Percentiles rank a stretch among this genome's conserved stretches.
These are phyloP conservation scores for Protea cynaroides DNA, from an alignment of 164 flowering plant species.

Conservation along the genomic window DNA sequence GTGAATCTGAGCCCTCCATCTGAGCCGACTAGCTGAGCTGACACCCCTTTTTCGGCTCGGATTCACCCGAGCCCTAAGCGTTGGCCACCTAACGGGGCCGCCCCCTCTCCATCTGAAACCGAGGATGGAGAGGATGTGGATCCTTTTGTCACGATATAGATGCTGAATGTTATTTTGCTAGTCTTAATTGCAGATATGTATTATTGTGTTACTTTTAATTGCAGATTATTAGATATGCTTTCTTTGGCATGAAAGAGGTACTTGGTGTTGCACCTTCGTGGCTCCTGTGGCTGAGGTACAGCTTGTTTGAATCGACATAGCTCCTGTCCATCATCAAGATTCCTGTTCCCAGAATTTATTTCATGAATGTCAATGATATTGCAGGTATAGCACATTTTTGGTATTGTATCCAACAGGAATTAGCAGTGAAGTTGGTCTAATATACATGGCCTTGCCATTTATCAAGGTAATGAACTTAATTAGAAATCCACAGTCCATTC, in stretches of 20 bases:
- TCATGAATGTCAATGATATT: constrained; percentile 12
- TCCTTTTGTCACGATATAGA: not conserved
- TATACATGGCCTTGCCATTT: constrained; percentile 64
- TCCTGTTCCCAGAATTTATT: not conserved
- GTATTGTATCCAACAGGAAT: constrained; percentile 81
- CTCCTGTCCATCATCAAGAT: too few species aligned
- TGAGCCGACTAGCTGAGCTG: too few species aligned
- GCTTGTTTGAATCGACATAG: constrained; percentile 1
- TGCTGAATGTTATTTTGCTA: too few species aligned
- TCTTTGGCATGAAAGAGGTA: constrained; percentile 86
- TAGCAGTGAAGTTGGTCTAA: constrained; percentile 86
- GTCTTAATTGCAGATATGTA: too few species aligned
- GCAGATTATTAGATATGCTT: constrained; percentile 81
- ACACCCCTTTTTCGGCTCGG: too few species aligned
- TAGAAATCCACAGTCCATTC: not conserved
- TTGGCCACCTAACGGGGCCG: too few species aligned
- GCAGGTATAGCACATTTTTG: constrained; percentile 92
- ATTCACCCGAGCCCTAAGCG: too few species aligned
- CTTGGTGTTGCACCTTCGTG: constrained; percentile 84
- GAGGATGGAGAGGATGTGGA: too few species aligned
- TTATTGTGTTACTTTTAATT: constrained; percentile 9
- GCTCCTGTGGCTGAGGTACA: constrained; percentile 92
- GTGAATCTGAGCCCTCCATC: too few species aligned
- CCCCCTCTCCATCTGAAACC: too few species aligned
- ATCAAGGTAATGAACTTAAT: constrained; percentile 50